A percentile compares a stretch with the other conserved stretches of the same genome.
These are phyloP conservation scores for Neopestalotiopsis clavispora DNA, from an alignment of 2,329 filamentous ascomycete genomes.

Conservation along the genomic window DNA sequence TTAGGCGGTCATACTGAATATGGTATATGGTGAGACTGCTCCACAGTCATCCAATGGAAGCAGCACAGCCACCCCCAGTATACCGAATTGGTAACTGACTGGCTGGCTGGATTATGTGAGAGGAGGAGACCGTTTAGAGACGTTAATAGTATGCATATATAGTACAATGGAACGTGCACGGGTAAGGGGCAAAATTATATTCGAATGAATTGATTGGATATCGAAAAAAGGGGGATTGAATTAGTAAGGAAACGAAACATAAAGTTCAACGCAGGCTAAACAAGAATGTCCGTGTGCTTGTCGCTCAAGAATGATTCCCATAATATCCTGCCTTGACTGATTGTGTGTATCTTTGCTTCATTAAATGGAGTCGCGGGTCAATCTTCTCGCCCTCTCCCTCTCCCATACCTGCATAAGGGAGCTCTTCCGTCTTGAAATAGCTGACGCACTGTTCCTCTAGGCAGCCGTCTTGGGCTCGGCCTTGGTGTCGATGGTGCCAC, in stretches of 20 bases:
- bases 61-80: no score
- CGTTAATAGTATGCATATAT: neutral
- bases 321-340: neutral
- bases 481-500: constrained; percentile 17
- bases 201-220: neutral
- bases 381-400: neutral
- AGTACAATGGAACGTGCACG: neutral
- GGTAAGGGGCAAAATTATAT: neutral
- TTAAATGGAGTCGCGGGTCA: constrained; percentile 8
- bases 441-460: constrained; percentile 15
- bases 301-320: neutral
- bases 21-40: no score
- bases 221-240: neutral
- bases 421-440: constrained; percentile 11
- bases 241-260: neutral
- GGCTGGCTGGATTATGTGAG: neutral
- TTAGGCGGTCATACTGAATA: no score
- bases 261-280: neutral
- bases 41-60: no score
- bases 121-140: no score
- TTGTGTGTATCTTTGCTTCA: neutral
- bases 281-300: neutral
- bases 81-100: no score
- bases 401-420: constrained; percentile 1
- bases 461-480: constrained; percentile 15